These are phyloP conservation scores for Penicillium fimorum DNA, from an alignment of 495 filamentous ascomycete species.

Conservation along the genomic window DNA sequence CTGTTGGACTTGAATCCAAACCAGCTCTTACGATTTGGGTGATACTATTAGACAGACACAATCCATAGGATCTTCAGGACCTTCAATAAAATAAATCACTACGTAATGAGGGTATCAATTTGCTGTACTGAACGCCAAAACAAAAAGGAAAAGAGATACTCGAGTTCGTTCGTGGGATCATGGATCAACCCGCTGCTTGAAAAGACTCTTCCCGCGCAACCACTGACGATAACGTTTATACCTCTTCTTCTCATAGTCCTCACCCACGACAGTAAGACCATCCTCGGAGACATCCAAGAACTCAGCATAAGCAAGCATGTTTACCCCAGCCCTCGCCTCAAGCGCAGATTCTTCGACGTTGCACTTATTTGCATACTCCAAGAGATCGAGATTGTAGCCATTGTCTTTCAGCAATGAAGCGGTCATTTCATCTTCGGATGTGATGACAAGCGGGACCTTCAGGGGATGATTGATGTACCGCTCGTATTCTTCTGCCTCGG, in stretches of 20 bases:
- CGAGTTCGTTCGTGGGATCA: slow-evolving; percentile 18
- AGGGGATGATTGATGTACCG: slow-evolving; percentile 91
- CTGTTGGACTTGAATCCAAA: neutral
- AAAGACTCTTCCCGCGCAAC: slow-evolving; percentile 87
- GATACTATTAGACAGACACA: neutral
- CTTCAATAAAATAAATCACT: neutral
- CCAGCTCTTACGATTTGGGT: neutral
- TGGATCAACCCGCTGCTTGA: slow-evolving; percentile 80
- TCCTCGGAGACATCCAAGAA: slow-evolving; percentile 75
- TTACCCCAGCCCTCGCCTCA: slow-evolving; percentile 56
- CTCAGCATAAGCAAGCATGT: slow-evolving; percentile 70
- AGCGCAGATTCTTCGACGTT: slow-evolving; percentile 38
- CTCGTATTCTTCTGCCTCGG: slow-evolving; percentile 81
- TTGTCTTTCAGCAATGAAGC: slow-evolving; percentile 41
- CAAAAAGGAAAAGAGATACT: neutral
- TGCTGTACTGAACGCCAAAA: slow-evolving; percentile 16
- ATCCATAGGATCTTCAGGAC: neutral
- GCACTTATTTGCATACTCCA: slow-evolving; percentile 66
- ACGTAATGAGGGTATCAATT: slow-evolving; percentile 22
- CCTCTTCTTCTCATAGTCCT: slow-evolving; percentile 83
- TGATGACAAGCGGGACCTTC: slow-evolving; percentile 82
- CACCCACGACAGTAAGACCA: slow-evolving; percentile 79
- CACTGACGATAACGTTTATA: slow-evolving; percentile 96
- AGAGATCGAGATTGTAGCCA: slow-evolving; percentile 60
- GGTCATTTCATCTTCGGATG: slow-evolving; percentile 59